Base-by-base conservation (phyloP, 2,329 filamentous ascomycete species). In the Verticillium nonalfalfae region DNA sequence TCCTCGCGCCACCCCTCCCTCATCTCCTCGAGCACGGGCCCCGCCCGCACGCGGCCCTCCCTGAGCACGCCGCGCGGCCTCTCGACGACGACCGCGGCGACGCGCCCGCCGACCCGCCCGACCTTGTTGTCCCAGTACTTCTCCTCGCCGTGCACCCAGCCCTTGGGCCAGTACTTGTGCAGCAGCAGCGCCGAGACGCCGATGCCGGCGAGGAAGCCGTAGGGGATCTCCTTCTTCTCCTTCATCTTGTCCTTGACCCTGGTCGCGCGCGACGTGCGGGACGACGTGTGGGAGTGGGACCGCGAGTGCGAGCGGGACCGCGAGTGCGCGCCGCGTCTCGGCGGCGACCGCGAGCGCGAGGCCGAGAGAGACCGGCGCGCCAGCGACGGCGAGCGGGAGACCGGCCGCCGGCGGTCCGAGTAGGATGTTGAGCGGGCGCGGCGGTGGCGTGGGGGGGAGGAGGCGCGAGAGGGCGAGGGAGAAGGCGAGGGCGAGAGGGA, bases 111-210 rank as follows among this genome's bases (percentile, higher is more conserved):
- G 63, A 62, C 33, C 62, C 18, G 31, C 56, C 60, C 59, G 39
- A 38, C 38, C 54, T 63, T 58, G 14, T 71, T 69, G 14, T 71
- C 70, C 72, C 73, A 74, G 18, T 71, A 66, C 11, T 73, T 68
- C 34, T 70, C 65, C 18, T 66, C 70, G 13, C 69, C 68, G 59
- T 72, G 65, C 21, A 69, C 38, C 52, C 68, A 63, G 6, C 68
- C 68, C 63, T 73, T 74, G 35, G 72, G 72, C 73, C 74, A 76
- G 64, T 73, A 66, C 60, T 72, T 73, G 64, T 72, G 72, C 45
- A 72, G 71, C 40, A 73, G 65, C 52, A 75, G 65, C 11, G 73
- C 69, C 31, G 72, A 73, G 36, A 75, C 68, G 36, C 73, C 74
- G 15, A 76, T 69, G 35, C 72, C 71, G 10, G 73, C 73, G 35